Percentiles rank a stretch among this genome's conserved stretches.
Evolutionary conservation across 2,329 filamentous ascomycete genomes (phyloP).

Genomic region (Diaporthe citrichinensis): DNA sequence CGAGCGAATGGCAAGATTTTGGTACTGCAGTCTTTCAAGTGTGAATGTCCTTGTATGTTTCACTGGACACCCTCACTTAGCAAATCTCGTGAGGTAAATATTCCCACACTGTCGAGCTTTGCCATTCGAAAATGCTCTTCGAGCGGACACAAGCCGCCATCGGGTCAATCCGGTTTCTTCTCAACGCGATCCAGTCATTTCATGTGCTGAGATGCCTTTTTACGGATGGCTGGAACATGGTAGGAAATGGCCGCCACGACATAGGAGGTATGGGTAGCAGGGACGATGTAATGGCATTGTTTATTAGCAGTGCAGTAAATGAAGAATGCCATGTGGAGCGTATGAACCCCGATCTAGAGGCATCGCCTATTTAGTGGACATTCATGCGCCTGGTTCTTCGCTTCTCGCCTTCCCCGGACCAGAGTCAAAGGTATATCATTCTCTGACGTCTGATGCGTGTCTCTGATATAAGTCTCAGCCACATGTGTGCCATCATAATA

Average conservation of each 20-base stretch:
- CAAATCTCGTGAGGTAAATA: too few species aligned
- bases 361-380: neutral
- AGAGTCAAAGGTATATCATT: neutral
- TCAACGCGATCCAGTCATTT: neutral
- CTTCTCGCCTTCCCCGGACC: too few species aligned
- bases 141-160: neutral
- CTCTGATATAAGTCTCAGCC: constrained; percentile 4
- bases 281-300: neutral
- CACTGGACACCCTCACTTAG: too few species aligned
- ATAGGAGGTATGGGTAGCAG: too few species aligned
- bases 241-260: neutral
- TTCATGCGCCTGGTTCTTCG: neutral
- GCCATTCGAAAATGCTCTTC: too few species aligned
- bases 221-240: neutral
- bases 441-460: neutral
- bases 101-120: neutral
- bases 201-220: neutral
- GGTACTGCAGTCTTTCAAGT: too few species aligned
- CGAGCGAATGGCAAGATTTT: too few species aligned
- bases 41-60: too few species aligned
- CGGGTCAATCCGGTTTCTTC: neutral
- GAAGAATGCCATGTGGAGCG: neutral
- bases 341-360: neutral
- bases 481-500: neutral
- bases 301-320: neutral